Conservation (phyloP, 2,329 filamentous ascomycete species). For the Aspergillus fijiensis region DNA sequence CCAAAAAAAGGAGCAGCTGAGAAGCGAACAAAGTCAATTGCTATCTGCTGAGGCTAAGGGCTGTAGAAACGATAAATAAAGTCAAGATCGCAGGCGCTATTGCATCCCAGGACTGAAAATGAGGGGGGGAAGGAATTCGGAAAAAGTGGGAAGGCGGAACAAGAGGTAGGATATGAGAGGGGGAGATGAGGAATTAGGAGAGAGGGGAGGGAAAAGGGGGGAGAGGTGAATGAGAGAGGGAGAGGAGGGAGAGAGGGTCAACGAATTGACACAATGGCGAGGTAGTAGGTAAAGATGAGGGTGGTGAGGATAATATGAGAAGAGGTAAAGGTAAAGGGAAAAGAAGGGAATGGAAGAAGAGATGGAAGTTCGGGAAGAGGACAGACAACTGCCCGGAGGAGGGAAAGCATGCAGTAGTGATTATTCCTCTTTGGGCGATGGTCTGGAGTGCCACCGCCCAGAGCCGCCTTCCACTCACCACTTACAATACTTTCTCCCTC, state of each 20-base stretch:
- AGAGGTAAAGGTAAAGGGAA: slow-evolving; percentile 5
- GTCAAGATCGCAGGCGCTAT: slow-evolving; percentile 1
- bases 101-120: slow-evolving; percentile 20
- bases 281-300: not conserved
- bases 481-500: not conserved
- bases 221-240: slow-evolving; percentile 9
- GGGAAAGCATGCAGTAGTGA: not conserved
- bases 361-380: slow-evolving; percentile 12
- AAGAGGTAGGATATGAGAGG: slow-evolving; percentile 5
- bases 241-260: slow-evolving; percentile 8
- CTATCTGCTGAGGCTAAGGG: slow-evolving; percentile 19
- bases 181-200: slow-evolving; percentile 14
- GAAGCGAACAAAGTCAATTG: slow-evolving; percentile 16
- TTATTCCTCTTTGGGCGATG: slow-evolving; percentile 16
- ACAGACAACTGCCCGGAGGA: slow-evolving; percentile 15
- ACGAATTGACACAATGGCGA: slow-evolving; percentile 12
- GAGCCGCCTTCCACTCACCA: not conserved
- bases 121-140: slow-evolving; percentile 14
- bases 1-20: not conserved
- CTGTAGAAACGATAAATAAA: slow-evolving; percentile 11
- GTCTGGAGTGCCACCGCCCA: slow-evolving; percentile 11
- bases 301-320: slow-evolving; percentile 8
- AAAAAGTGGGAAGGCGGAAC: slow-evolving; percentile 11
- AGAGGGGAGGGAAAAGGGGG: slow-evolving; percentile 12
- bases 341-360: slow-evolving; percentile 4